Percentiles rank a stretch among this genome's conserved stretches.
Conservation (phyloP, 2,329 filamentous ascomycete genomes). For the Fusarium begoniae region DNA sequence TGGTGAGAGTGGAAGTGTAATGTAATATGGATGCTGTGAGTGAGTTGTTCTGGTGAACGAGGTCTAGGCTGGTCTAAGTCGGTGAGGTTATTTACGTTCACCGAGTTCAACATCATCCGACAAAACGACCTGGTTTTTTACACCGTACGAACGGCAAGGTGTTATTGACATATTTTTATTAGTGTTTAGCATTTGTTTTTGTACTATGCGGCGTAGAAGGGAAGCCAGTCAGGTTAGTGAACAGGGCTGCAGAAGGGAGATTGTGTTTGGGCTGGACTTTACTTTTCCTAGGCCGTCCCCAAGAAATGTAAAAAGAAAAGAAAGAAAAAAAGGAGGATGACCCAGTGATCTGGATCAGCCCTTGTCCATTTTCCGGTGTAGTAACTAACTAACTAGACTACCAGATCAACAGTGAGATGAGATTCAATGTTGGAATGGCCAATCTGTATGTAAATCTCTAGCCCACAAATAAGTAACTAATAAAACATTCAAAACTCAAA, state of each 20-base stretch:
- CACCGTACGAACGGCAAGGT: background rate
- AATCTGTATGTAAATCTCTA: background rate
- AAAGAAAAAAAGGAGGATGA: conserved; percentile 20
- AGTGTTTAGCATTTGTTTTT: background rate
- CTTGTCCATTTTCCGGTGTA: conserved; percentile 27
- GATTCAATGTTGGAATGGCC: conserved; percentile 17
- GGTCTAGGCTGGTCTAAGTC: conserved; percentile 18
- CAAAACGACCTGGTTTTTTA: background rate
- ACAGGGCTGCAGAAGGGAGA: conserved; percentile 39
- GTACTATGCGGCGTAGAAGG: conserved; percentile 8
- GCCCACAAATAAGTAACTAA: background rate
- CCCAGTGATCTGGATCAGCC: conserved; percentile 44
- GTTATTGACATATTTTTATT: background rate
- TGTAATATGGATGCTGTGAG: background rate
- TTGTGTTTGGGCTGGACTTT: conserved; percentile 12
- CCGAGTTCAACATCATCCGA: conserved; percentile 24
- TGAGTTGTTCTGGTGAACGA: conserved; percentile 4
- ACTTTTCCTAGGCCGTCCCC: background rate
- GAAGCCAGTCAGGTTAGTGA: conserved; percentile 10
- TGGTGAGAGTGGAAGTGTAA: conserved; percentile 6
- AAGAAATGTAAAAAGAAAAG: background rate
- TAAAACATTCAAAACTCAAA: background rate
- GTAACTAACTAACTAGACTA: background rate
- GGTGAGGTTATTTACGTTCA: conserved; percentile 31
- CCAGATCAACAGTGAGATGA: conserved; percentile 41